phyloP scores from a whole-genome alignment of 768 basidiomycete species.

The Boletus tylopilopsis region DNA sequence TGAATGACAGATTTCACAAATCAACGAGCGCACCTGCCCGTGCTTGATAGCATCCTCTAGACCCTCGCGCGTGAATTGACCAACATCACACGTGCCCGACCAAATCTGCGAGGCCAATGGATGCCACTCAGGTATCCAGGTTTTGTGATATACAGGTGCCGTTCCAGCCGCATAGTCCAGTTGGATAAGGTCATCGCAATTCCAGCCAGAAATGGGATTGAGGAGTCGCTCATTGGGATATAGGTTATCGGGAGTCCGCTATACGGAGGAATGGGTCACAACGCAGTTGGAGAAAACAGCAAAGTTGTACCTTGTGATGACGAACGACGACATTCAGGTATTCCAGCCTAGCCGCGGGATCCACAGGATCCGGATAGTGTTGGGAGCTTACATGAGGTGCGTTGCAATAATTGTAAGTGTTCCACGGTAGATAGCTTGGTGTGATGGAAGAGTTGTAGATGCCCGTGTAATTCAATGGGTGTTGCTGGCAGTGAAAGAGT shows the following conservation, averaged over 20 bases:
- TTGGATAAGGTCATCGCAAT: conserved; percentile 37
- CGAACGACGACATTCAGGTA: conserved; percentile 43
- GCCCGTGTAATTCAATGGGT: conserved; percentile 22
- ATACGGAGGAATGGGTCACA: background rate
- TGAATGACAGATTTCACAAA: background rate
- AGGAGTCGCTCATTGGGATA: conserved; percentile 41
- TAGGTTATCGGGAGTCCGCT: conserved; percentile 50
- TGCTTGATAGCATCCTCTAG: conserved; percentile 41
- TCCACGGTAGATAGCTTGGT: conserved; percentile 39
- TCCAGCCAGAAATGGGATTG: conserved; percentile 38
- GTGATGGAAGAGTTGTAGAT: conserved; percentile 45
- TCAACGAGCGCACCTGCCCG: conserved; percentile 30
- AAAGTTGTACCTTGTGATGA: conserved; percentile 42
- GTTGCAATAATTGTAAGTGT: conserved; percentile 54
- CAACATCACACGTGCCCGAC: conserved; percentile 46
- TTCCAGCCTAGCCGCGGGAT: conserved; percentile 31
- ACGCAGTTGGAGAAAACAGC: background rate
- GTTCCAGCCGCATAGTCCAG: conserved; percentile 38
- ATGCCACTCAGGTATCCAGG: conserved; percentile 37
- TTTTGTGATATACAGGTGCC: conserved; percentile 38
- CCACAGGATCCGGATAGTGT: conserved; percentile 35
- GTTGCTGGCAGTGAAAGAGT: conserved; percentile 4
- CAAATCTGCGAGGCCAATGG: conserved; percentile 43
- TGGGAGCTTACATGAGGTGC: conserved; percentile 42
- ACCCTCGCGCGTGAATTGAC: conserved; percentile 45